Conservation (phyloP, 2,329 filamentous ascomycete genomes). For the Sarocladium kiliense region DNA sequence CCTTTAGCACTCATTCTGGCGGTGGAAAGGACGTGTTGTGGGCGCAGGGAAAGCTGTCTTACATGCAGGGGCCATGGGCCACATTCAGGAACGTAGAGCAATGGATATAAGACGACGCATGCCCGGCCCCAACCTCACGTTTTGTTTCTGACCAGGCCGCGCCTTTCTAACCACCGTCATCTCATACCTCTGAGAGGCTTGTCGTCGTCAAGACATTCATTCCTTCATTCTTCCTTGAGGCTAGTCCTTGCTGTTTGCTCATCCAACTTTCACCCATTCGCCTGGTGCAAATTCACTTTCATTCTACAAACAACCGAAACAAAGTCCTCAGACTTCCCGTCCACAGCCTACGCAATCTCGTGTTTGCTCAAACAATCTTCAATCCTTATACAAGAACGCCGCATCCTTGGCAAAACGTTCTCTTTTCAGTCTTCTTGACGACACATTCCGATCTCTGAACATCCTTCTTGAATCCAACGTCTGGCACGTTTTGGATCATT, state of each 20-base stretch:
- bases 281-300: constrained; percentile 15
- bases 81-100: constrained; percentile 10
- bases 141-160: constrained; percentile 11
- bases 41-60: background rate
- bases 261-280: constrained; percentile 14
- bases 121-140: constrained; percentile 6
- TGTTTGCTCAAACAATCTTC: constrained; percentile 1
- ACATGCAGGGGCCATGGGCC: background rate
- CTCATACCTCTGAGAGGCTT: constrained; percentile 16
- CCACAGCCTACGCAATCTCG: background rate
- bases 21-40: background rate
- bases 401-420: background rate
- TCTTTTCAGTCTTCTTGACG: constrained; percentile 12
- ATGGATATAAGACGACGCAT: constrained; percentile 13
- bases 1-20: background rate
- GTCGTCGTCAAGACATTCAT: constrained; percentile 27
- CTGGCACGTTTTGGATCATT: constrained; percentile 33
- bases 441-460: constrained; percentile 12
- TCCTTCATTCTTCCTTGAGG: constrained; percentile 20
- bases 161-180: constrained; percentile 12
- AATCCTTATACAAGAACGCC: constrained; percentile 8
- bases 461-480: constrained; percentile 23
- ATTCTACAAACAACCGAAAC: constrained; percentile 7
- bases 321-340: background rate
- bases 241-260: constrained; percentile 28